Evolutionary conservation across 257 asterid genomes (phyloP).

Genomic region (Petrea volubilis): DNA sequence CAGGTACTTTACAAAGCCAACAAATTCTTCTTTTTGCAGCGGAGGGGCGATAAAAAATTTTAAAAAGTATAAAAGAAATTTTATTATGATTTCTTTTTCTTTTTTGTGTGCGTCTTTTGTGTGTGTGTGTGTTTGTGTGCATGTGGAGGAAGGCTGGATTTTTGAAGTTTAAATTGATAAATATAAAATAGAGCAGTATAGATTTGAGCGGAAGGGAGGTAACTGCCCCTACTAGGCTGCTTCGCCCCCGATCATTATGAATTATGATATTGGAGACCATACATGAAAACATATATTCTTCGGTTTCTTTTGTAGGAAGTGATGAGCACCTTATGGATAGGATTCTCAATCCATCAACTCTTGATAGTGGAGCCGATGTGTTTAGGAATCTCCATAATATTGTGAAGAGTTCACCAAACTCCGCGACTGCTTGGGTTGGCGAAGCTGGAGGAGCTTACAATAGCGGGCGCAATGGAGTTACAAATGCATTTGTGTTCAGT

Average conservation of each 20-base stretch:
- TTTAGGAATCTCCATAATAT: slow-evolving; percentile 39
- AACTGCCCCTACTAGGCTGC: too few species aligned
- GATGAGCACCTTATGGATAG: slow-evolving; percentile 59
- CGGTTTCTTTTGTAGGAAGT: slow-evolving; percentile 42
- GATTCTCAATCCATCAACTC: slow-evolving; percentile 67
- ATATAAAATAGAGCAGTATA: too few species aligned
- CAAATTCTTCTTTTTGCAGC: neutral
- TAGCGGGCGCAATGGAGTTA: slow-evolving; percentile 71
- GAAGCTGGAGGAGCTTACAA: slow-evolving; percentile 82
- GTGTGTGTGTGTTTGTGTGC: too few species aligned
- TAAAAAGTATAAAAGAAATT: too few species aligned
- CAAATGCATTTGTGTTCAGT: slow-evolving; percentile 71
- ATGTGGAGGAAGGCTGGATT: too few species aligned
- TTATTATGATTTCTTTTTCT: too few species aligned
- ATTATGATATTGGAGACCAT: neutral
- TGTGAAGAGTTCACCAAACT: slow-evolving; percentile 41
- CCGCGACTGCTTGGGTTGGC: slow-evolving; percentile 74
- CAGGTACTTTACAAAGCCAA: slow-evolving; percentile 25
- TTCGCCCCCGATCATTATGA: too few species aligned
- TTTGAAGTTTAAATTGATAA: too few species aligned
- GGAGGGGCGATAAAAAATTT: too few species aligned
- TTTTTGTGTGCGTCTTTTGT: too few species aligned
- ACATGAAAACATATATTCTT: neutral
- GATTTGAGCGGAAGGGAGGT: too few species aligned
- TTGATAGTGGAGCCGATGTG: slow-evolving; percentile 46